Evolutionary conservation across 1,284 basidiomycete species (phyloP), one percentile per base, ranked within the genome.

Genomic region (Moesziomyces parantarcticus): DNA sequence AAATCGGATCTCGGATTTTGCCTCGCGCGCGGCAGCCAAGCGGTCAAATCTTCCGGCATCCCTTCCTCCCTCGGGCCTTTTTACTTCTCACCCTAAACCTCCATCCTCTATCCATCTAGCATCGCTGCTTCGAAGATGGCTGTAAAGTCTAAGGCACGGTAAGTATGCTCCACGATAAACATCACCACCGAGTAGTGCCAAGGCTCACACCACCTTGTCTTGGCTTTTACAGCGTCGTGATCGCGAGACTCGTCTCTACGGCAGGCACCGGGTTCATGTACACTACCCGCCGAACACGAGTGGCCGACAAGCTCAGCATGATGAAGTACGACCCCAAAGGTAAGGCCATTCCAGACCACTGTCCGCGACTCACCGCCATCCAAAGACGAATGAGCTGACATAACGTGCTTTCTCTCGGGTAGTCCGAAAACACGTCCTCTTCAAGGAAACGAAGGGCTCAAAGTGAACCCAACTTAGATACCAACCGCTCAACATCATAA

Each of bases 301-400:
- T 77, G 1, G 72, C 75, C 8, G 80, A 82, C 21, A 63, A 55
- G 49, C 71, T 83, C 36, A 70, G 68, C 44, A 75, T 82, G 79
- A 80, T 80, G 70, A 83, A 83, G 64, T 83, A 82, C 61, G 81
- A 83, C 40, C 81, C 81, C n/a, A 72, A 73, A 51, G 76, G 81
- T 83, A 65, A 52, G 58, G 25, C n/a, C 29, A 29, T n/a, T 22
- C n/a, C 29, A 32, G 29, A n/a, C n/a, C n/a, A n/a, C n/a, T n/a
- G n/a, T n/a, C n/a, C n/a, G n/a, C n/a, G 6, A 32, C 11, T 32
- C 29, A 36, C 10, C 14, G 11, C 13, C 9, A 13, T 22, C 26
- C 7, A 22, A 11, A 9, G 41, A 34, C n/a, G 41, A 1, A 21
- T n/a, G n/a, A 39, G 42, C 52, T 22, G 29, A 41, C 29, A 18